Conservation (phyloP, 352 stramenopile species). For the Pythium dissotocum region DNA sequence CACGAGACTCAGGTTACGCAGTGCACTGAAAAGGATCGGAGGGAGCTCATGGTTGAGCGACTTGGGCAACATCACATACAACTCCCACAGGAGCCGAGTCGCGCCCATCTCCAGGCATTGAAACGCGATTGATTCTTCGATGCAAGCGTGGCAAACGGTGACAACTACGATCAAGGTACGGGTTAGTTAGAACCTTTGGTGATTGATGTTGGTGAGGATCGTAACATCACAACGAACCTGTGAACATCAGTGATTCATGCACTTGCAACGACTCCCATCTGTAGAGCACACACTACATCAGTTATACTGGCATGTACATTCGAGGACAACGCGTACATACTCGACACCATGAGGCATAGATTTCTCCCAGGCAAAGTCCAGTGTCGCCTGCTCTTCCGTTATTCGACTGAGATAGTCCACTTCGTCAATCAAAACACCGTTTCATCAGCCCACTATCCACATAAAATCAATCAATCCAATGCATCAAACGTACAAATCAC, state of each 20-base stretch:
- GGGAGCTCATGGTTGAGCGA: slow-evolving; percentile 20
- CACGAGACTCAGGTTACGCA: slow-evolving; percentile 54
- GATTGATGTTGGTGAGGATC: background rate
- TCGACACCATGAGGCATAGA: slow-evolving; percentile 37
- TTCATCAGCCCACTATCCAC: background rate
- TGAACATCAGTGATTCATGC: slow-evolving; percentile 56
- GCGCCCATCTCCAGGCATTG: slow-evolving; percentile 45
- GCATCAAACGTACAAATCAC: slow-evolving; percentile 37
- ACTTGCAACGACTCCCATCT: slow-evolving; percentile 56
- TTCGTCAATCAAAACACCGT: slow-evolving; percentile 8
- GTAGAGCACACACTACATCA: background rate
- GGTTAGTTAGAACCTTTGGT: background rate
- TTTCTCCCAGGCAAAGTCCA: slow-evolving; percentile 38
- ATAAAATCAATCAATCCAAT: background rate
- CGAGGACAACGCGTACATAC: slow-evolving; percentile 11
- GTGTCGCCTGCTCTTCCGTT: slow-evolving; percentile 56
- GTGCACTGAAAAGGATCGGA: slow-evolving; percentile 40
- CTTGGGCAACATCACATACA: slow-evolving; percentile 28
- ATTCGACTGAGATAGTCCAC: slow-evolving; percentile 61
- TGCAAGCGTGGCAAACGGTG: slow-evolving; percentile 54
- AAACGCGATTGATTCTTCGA: slow-evolving; percentile 48
- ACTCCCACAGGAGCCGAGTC: slow-evolving; percentile 32
- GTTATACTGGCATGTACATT: background rate
- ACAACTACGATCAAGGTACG: slow-evolving; percentile 33
- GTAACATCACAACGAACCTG: slow-evolving; percentile 29